Evolutionary conservation across 129 eudicot species (phyloP).

Genomic region (Flaveria trinervia): DNA sequence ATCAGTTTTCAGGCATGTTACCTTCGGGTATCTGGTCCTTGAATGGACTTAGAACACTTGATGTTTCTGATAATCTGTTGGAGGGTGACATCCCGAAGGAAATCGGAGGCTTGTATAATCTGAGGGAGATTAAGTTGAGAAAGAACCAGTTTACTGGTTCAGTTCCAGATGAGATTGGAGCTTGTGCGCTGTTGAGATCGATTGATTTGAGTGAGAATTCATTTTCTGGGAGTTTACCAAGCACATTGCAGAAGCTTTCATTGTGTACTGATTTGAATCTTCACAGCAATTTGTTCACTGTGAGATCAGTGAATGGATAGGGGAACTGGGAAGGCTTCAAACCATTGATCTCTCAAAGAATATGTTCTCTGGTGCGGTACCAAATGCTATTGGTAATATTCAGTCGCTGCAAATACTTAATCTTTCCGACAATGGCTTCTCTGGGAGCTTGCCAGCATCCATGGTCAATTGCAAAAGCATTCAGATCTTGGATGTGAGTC

Average conservation of each 20-base stretch:
- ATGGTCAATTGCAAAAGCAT: constrained; percentile 61
- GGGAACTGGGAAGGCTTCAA: constrained; percentile 71
- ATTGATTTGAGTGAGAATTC: constrained; percentile 74
- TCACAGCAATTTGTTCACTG: constrained; percentile 50
- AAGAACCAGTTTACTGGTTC: constrained; percentile 60
- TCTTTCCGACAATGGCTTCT: constrained; percentile 55
- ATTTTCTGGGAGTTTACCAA: constrained; percentile 67
- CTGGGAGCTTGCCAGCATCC: constrained; percentile 74
- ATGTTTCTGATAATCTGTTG: constrained; percentile 67
- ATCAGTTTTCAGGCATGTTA: constrained; percentile 70
- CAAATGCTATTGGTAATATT: constrained; percentile 64
- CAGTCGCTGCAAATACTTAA: constrained; percentile 62
- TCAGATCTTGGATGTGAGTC: constrained; percentile 61
- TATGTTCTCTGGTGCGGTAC: constrained; percentile 58
- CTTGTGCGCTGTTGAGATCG: constrained; percentile 64
- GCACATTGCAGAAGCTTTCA: constrained; percentile 62
- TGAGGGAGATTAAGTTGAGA: constrained; percentile 56
- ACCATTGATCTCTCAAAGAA: constrained; percentile 69
- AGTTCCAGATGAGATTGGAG: constrained; percentile 71
- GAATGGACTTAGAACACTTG: constrained; percentile 64
- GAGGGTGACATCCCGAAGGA: constrained; percentile 76
- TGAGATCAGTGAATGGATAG: constrained; percentile 72
- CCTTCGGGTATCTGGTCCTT: constrained; percentile 68
- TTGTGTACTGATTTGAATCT: constrained; percentile 52
- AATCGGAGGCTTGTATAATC: constrained; percentile 56